Percentiles rank a stretch among this genome's conserved stretches.
Conservation (phyloP, 2,329 filamentous ascomycete genomes). For the Aspergillus fumigatiaffinis region DNA sequence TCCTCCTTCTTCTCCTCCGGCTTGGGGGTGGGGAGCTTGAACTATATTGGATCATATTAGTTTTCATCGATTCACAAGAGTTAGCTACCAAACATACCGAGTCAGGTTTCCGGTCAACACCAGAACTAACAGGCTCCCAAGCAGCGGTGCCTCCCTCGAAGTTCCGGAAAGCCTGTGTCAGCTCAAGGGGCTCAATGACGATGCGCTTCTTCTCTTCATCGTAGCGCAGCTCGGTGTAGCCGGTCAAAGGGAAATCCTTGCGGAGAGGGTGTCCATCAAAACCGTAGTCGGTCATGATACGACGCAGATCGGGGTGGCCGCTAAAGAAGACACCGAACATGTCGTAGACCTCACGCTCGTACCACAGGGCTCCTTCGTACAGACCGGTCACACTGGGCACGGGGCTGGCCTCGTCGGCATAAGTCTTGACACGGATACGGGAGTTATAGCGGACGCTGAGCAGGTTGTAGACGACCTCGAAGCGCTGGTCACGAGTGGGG, state of each 20-base stretch:
- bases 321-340: slow-evolving; percentile 96
- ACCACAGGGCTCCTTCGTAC: slow-evolving; percentile 97
- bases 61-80: background rate
- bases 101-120: slow-evolving; percentile 75
- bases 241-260: slow-evolving; percentile 97
- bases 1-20: slow-evolving; percentile 84
- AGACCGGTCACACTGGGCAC: slow-evolving; percentile 83
- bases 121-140: slow-evolving; percentile 67
- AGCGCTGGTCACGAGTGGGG: slow-evolving; percentile 89
- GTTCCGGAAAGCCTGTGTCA: slow-evolving; percentile 98
- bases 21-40: slow-evolving; percentile 93
- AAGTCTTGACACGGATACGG: slow-evolving; percentile 96
- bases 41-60: slow-evolving; percentile 43
- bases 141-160: slow-evolving; percentile 82
- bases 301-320: slow-evolving; percentile 88
- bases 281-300: slow-evolving; percentile 99
- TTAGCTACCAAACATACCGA: slow-evolving; percentile 43
- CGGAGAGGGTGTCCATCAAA: slow-evolving; percentile 96
- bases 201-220: slow-evolving; percentile 99
- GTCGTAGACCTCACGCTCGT: slow-evolving; percentile 96
- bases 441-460: slow-evolving; percentile 95
- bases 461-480: slow-evolving; percentile 97
- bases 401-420: slow-evolving; percentile 91
- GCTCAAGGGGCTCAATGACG: slow-evolving; percentile 92
- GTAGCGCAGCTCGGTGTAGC: slow-evolving; percentile 96